These are phyloP conservation scores for Lecanosticta acicola DNA, from an alignment of 2,329 filamentous ascomycete species.

Conservation along the genomic window DNA sequence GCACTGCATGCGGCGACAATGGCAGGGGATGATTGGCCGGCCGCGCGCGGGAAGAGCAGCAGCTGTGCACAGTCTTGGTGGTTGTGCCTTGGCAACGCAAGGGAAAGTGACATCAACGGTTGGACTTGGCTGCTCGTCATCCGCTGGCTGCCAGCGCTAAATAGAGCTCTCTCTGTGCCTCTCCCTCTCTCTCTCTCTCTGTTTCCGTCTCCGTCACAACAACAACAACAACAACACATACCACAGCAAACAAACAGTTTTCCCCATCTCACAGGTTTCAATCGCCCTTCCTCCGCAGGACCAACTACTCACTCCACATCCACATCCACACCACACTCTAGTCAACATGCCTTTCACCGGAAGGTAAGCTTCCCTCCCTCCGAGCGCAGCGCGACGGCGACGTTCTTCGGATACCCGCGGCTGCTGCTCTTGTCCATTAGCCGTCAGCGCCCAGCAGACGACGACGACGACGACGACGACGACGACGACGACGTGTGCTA, in stretches of 20 bases:
- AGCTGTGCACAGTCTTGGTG: too few relatives aligned
- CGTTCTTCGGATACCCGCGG: conserved; percentile 10
- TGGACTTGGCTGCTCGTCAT: too few relatives aligned
- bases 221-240: neutral
- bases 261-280: too few relatives aligned
- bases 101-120: neutral
- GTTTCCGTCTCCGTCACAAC: neutral
- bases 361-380: conserved; percentile 38
- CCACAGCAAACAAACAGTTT: neutral
- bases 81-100: neutral
- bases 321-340: conserved; percentile 4
- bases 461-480: too few relatives aligned
- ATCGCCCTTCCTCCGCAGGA: too few relatives aligned
- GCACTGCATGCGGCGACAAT: too few relatives aligned
- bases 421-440: neutral
- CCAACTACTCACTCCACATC: conserved; percentile 2
- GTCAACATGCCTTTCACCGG: conserved; percentile 56
- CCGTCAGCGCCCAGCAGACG: neutral
- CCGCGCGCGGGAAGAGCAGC: too few relatives aligned
- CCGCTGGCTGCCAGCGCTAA: too few relatives aligned
- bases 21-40: too few relatives aligned
- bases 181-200: too few relatives aligned
- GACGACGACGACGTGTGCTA: conserved; percentile 3
- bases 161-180: neutral
- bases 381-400: neutral